phyloP scores from a whole-genome alignment of 2,329 filamentous ascomycete species.

The Phaeomoniella chlamydospora region DNA sequence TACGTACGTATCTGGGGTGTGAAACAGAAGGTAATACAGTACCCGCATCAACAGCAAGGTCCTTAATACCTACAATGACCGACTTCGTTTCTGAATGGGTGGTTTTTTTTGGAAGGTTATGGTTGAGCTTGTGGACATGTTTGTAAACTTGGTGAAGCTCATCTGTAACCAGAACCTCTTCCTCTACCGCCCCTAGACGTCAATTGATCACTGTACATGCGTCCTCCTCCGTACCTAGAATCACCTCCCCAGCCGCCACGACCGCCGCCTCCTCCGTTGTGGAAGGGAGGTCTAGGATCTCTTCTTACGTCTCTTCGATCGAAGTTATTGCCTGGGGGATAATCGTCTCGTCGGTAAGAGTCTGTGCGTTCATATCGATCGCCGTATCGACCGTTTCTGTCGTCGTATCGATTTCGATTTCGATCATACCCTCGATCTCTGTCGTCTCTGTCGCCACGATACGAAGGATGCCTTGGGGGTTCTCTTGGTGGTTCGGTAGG shows the following conservation, averaged over 20 bases:
- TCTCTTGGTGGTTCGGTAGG: neutral
- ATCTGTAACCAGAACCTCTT: constrained; percentile 1
- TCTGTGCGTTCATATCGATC: neutral
- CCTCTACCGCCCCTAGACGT: neutral
- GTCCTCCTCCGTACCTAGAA: neutral
- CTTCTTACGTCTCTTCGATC: constrained; percentile 1
- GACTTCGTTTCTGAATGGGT: no score
- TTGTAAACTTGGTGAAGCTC: no score
- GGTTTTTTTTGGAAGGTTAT: no score
- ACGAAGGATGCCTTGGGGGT: neutral
- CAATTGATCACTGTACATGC: constrained; percentile 1
- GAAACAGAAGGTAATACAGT: no score
- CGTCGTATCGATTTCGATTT: neutral
- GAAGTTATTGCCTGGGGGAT: neutral
- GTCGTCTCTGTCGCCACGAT: neutral
- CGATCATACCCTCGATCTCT: constrained; percentile 1
- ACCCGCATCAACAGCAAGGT: no score
- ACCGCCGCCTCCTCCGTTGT: neutral
- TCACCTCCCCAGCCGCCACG: constrained; percentile 1
- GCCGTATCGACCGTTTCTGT: neutral
- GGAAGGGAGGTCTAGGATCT: neutral
- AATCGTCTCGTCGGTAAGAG: constrained; percentile 1
- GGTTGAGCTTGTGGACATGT: no score
- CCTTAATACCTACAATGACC: no score
- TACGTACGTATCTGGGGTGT: no score